Evolutionary conservation across 495 filamentous ascomycete genomes (phyloP).

Genomic region (Trichoderma orchidacearum): DNA sequence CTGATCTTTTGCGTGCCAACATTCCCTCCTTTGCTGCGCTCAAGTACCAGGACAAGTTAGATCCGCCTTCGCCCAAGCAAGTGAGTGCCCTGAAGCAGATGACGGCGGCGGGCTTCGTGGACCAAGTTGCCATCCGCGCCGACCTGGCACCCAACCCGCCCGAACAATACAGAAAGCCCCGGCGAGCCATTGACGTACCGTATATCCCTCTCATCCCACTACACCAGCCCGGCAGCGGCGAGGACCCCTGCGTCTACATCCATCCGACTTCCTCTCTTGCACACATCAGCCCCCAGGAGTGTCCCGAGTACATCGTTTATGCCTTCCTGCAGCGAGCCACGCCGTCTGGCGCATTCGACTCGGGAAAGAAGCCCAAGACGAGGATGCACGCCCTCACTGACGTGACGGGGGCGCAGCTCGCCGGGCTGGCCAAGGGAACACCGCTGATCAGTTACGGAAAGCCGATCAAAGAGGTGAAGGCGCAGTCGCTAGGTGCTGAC

Average conservation of each 20-base stretch:
- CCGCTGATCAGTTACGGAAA: conserved; percentile 78
- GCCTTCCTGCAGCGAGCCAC: conserved; percentile 60
- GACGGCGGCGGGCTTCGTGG: conserved; percentile 83
- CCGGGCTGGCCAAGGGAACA: conserved; percentile 69
- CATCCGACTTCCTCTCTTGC: conserved; percentile 75
- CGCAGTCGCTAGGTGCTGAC: conserved; percentile 25
- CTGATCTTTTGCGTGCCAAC: conserved; percentile 62
- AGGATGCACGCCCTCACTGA: conserved; percentile 80
- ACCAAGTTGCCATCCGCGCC: conserved; percentile 87
- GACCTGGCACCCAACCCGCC: conserved; percentile 68
- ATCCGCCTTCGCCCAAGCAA: conserved; percentile 57
- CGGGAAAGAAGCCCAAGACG: conserved; percentile 52
- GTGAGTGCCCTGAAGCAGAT: conserved; percentile 80
- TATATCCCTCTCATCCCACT: conserved; percentile 79
- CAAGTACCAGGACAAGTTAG: conserved; percentile 45
- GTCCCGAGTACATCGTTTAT: conserved; percentile 78
- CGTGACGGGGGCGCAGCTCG: conserved; percentile 60
- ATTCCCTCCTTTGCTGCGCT: conserved; percentile 50
- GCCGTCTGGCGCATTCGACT: conserved; percentile 29
- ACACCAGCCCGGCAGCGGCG: conserved; percentile 19
- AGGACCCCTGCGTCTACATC: conserved; percentile 53
- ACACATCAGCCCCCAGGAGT: conserved; percentile 50
- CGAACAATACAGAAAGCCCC: conserved; percentile 54
- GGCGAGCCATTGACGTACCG: conserved; percentile 73
- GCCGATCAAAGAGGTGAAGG: conserved; percentile 60